phyloP scores from a whole-genome alignment of 2,329 filamentous ascomycete species.

The Colletotrichum incanum region DNA sequence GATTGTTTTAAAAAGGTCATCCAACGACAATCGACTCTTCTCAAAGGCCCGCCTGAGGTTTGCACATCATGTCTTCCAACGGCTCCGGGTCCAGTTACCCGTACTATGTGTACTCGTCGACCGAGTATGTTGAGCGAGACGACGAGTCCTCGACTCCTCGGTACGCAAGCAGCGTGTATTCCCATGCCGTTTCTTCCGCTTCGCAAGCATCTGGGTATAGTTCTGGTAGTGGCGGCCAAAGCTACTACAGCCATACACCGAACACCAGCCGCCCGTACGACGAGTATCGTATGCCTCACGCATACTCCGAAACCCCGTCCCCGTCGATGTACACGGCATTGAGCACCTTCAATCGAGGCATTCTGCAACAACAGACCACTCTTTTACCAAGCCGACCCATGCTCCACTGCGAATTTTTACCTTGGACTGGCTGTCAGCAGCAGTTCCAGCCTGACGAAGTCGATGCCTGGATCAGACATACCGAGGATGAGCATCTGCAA shows the following conservation, averaged over 20 bases:
- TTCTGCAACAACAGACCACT: not conserved
- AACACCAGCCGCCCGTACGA: not conserved
- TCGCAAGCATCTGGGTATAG: conserved; percentile 16
- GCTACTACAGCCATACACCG: conserved; percentile 23
- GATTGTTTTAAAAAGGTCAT: not conserved
- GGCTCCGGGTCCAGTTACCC: not conserved
- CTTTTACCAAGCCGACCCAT: conserved; percentile 34
- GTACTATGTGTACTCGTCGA: not conserved
- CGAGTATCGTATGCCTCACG: conserved; percentile 10
- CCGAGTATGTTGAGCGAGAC: not conserved
- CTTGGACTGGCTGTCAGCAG: conserved; percentile 53
- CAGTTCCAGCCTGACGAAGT: conserved; percentile 57
- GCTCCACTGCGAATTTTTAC: conserved; percentile 64
- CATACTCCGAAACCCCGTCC: conserved; percentile 45
- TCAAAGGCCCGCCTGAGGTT: not conserved
- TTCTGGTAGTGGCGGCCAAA: conserved; percentile 16
- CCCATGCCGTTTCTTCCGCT: conserved; percentile 13
- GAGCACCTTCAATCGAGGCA: conserved; percentile 16
- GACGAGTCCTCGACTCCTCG: conserved; percentile 17
- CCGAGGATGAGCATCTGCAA: conserved; percentile 54
- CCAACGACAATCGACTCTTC: not conserved
- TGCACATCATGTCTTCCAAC: conserved; percentile 12
- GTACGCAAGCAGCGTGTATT: not conserved
- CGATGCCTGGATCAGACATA: conserved; percentile 64
- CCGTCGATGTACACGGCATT: conserved; percentile 44